Evolutionary conservation across 345 rosid species (phyloP).

Genomic region (Adansonia digitata): DNA sequence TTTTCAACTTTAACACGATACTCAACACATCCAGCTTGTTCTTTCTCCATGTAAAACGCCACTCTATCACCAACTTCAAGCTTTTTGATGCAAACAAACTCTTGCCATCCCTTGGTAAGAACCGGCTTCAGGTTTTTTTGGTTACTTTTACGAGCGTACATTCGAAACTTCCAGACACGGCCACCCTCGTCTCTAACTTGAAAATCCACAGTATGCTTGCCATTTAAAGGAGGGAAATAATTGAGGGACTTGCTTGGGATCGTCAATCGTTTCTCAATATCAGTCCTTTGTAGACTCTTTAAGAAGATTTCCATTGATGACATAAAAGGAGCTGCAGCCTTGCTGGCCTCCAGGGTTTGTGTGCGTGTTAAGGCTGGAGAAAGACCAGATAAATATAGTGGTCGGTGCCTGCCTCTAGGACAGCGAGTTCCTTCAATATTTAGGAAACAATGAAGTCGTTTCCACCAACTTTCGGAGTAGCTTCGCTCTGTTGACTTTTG

Average conservation of each 20-base stretch:
- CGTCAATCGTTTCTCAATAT: neutral
- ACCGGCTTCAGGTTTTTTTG: neutral
- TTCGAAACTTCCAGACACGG: neutral
- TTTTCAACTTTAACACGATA: constrained; percentile 1
- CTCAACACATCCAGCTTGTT: neutral
- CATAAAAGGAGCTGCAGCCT: neutral
- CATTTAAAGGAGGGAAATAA: neutral
- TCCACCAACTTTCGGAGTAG: neutral
- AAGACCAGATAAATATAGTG: neutral
- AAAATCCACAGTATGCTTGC: neutral
- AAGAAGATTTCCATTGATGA: neutral
- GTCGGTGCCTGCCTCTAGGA: neutral
- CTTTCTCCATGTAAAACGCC: neutral
- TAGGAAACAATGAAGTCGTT: too few relatives aligned
- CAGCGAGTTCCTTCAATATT: neutral
- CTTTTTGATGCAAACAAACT: constrained; percentile 4
- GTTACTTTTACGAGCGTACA: constrained; percentile 3
- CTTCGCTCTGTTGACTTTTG: neutral
- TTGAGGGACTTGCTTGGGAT: neutral
- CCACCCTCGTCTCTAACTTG: neutral
- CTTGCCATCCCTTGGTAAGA: constrained; percentile 13
- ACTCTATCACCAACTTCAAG: constrained; percentile 7
- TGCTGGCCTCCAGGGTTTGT: too few relatives aligned
- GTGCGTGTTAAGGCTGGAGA: neutral
- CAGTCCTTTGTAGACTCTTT: neutral